A percentile compares a stretch with the other conserved stretches of the same genome.
These are phyloP conservation scores for Heimioporus sp. DNA, from an alignment of 768 basidiomycete species.

Conservation along the genomic window DNA sequence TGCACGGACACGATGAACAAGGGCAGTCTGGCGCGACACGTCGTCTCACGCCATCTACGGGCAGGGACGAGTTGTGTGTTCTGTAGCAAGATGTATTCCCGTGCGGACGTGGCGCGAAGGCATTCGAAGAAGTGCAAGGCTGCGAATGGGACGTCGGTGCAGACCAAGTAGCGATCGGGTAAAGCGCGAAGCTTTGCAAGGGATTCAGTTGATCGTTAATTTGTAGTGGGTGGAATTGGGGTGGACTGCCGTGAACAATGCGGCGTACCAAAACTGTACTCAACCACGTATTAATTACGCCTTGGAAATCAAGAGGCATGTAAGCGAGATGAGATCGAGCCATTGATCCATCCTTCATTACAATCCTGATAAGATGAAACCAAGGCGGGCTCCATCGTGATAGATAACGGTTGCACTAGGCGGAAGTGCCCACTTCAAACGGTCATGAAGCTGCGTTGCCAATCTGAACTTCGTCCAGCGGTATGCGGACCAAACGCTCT, in stretches of 20 bases:
- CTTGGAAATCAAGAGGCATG: background rate
- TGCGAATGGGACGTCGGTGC: constrained; percentile 10
- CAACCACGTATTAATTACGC: constrained; percentile 1
- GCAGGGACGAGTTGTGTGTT: constrained; percentile 18
- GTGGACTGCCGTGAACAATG: background rate
- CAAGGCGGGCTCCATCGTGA: too few species aligned
- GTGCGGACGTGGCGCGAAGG: constrained; percentile 23
- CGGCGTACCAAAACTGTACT: background rate
- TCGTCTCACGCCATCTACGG: constrained; percentile 21
- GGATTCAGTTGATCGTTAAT: too few species aligned
- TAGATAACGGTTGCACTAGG: too few species aligned
- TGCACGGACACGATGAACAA: constrained; percentile 27
- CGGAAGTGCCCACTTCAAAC: background rate
- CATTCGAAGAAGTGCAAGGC: constrained; percentile 27
- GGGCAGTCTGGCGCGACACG: constrained; percentile 23
- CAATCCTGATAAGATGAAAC: background rate
- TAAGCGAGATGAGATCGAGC: background rate
- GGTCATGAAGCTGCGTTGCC: constrained; percentile 10
- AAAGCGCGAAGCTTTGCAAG: background rate
- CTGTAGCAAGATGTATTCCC: constrained; percentile 27
- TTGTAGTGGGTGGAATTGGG: background rate
- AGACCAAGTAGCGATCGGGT: background rate
- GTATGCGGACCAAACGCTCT: constrained; percentile 70
- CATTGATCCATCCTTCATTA: background rate
- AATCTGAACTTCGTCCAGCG: constrained; percentile 60